These are phyloP conservation scores for Neurospora sp. DNA, from an alignment of 495 filamentous ascomycete genomes.

Conservation along the genomic window DNA sequence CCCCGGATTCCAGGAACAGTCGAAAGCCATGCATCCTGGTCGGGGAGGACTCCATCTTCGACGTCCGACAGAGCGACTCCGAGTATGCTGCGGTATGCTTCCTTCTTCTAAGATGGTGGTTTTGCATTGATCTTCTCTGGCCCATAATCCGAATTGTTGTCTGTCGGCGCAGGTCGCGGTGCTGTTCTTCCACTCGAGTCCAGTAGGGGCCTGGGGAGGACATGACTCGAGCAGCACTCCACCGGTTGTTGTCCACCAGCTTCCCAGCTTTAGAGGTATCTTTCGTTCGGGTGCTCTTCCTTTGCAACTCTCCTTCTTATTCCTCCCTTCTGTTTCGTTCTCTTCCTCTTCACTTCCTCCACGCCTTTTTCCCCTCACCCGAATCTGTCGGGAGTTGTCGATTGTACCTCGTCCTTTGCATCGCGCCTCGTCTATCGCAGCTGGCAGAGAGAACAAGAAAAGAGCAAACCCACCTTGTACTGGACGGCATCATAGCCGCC, in stretches of 20 bases:
- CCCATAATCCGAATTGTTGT: too few relatives aligned
- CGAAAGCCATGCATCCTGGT: neutral
- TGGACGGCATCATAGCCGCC: slow-evolving; percentile 94
- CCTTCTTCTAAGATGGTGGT: neutral
- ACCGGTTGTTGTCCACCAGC: neutral
- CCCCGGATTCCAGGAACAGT: neutral
- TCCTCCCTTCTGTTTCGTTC: neutral
- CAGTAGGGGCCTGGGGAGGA: neutral
- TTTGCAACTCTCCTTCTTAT: neutral
- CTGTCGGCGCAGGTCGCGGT: neutral
- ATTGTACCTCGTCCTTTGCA: neutral
- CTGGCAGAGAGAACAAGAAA: neutral
- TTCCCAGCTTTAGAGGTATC: neutral
- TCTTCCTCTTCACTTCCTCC: neutral
- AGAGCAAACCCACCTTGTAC: slow-evolving; percentile 65
- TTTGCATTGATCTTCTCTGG: neutral
- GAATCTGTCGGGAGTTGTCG: neutral
- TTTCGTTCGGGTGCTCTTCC: neutral
- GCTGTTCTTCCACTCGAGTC: neutral
- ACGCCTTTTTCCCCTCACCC: neutral
- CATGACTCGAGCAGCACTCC: neutral
- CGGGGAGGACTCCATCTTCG: neutral
- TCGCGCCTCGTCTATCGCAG: neutral
- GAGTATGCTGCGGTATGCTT: neutral
- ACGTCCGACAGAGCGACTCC: neutral